phyloP scores from a whole-genome alignment of 768 basidiomycete genomes.

The Collybia sordida region DNA sequence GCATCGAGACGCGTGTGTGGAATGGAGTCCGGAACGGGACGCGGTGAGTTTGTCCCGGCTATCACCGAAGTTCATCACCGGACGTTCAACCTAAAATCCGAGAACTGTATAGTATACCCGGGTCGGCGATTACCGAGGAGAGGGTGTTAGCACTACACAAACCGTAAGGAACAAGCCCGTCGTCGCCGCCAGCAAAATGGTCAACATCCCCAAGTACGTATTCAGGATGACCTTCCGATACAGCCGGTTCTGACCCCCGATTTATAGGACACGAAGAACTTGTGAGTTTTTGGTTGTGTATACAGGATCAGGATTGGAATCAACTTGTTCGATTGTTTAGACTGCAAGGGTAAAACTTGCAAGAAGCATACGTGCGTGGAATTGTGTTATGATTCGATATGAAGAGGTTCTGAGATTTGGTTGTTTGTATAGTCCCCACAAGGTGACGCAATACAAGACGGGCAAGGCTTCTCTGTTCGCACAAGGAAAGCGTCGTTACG shows the following conservation, averaged over 20 bases:
- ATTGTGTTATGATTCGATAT: neutral
- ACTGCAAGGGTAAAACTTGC: slow-evolving; percentile 97
- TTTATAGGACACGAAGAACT: slow-evolving; percentile 83
- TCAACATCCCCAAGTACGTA: slow-evolving; percentile 92
- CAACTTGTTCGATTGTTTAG: slow-evolving; percentile 33
- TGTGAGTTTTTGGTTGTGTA: slow-evolving; percentile 59
- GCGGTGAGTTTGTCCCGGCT: neutral
- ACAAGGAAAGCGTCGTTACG: slow-evolving; percentile 99
- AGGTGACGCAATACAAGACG: slow-evolving; percentile 99
- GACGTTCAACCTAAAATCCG: slow-evolving; percentile 26
- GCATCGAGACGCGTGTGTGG: too few species aligned
- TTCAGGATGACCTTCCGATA: neutral
- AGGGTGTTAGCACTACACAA: slow-evolving; percentile 30
- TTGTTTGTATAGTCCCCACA: slow-evolving; percentile 73
- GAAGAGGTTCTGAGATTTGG: neutral
- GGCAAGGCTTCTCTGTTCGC: slow-evolving; percentile 98
- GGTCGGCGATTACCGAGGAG: slow-evolving; percentile 36
- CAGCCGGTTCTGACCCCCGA: slow-evolving; percentile 4
- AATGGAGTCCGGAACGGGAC: neutral
- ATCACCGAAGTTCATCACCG: slow-evolving; percentile 1
- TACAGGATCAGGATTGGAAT: slow-evolving; percentile 2
- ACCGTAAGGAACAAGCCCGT: slow-evolving; percentile 34
- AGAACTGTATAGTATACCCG: slow-evolving; percentile 35
- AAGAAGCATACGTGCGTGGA: slow-evolving; percentile 91
- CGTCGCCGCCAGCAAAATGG: slow-evolving; percentile 66